Evolutionary conservation across 1,284 basidiomycete species (phyloP), one percentile per base, ranked within the genome.

Genomic region (Sporisorium reilianum): DNA sequence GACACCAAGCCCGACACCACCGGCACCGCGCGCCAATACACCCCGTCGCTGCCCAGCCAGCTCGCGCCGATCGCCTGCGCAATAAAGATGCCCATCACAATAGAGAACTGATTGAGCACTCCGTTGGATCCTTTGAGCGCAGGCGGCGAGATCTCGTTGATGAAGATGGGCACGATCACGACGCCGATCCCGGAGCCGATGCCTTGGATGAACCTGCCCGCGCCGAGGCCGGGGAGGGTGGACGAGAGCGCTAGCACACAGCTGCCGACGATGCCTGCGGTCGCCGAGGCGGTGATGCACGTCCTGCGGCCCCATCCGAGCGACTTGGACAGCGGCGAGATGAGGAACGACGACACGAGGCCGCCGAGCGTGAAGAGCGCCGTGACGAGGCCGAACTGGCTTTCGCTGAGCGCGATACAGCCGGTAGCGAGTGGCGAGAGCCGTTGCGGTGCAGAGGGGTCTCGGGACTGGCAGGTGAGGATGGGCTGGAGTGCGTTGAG

Each of bases 341-440:
- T 70, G 56, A 59, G 50, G 38, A 80, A 72, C 7, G 70, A 81
- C 18, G 94, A 94, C 4, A 91, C 61, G 14, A 97, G 88, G 38
- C 95, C 95, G 8, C 95, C 95, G n/a, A 93, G 79, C 1, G 93
- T 95, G 85, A 94, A 95, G 32, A 92, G 86, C 26, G 94, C 88
- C 0, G 94, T 97, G 45, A 95, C 88, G 34, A 91, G 84, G 18
- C 92, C 92, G 86, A 95, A 96, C 18, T 77, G 70, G 28, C 59
- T 52, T 20, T 79, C 73, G 14, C 61, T 69, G 14, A 77, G 58
- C 9, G 65, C 59, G 18, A 79, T 71, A 55, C 77, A 75, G 41
- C 58, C 56, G 25, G 69, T 72, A 7, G 63, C 32, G 22, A 55
- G n/a, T n/a, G 60, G 65, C 8, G 66, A 69, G 36, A 61, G 38